Evolutionary conservation across 352 stramenopile genomes (phyloP), one percentile per base, ranked within the genome.

Genomic region (Globisporangium okanoganense): DNA sequence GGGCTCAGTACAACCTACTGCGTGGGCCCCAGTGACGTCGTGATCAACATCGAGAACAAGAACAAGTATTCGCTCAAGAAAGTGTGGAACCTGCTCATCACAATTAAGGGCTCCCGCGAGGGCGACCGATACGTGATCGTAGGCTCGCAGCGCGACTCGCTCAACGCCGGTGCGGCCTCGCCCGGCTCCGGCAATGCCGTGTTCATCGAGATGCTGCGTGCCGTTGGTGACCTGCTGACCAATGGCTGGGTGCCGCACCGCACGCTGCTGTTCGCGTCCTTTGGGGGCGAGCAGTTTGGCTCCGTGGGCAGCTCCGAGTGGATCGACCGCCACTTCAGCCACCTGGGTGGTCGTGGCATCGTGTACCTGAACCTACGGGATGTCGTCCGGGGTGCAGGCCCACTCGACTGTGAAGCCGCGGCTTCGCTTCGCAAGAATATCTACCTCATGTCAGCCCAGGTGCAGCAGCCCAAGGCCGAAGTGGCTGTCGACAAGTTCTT

Each of bases 1-100:
- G 76, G 65, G 0, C 58, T 87, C 12, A 33, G 56, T 2, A 55
- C 65, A 0, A 64, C 69, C 2, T 86, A 88, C 52, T 61, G 72
- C 18, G 64, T 72, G 2, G 73, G 70, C 8, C 56, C 35, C 10
- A 69, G 58, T 18, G 65, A 67, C 22, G 50, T 78, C 47, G 22
- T 67, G 3, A 44, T 86, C 5, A 73, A 56, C 22, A 76, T 90
- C 44, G 72, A 79, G 18, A 88, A 86, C 65, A 69, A 58, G 49
- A 90, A 90, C 64, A 88, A 87, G 56, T 92, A 87, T 65, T 48
- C 62, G 38, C 64, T 90, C 49, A 88, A 84, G 29, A 91, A 87
- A 51, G 83, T 87, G 10, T 90, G 74, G 72, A 93, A 95, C 64
- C 75, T 95, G 9, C 59, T 92, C 24, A 85, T 93, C 58, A 90